A percentile compares a stretch with the other conserved stretches of the same genome.
Conservation (phyloP, 257 asterid genomes). For the Solanum rostratum region DNA sequence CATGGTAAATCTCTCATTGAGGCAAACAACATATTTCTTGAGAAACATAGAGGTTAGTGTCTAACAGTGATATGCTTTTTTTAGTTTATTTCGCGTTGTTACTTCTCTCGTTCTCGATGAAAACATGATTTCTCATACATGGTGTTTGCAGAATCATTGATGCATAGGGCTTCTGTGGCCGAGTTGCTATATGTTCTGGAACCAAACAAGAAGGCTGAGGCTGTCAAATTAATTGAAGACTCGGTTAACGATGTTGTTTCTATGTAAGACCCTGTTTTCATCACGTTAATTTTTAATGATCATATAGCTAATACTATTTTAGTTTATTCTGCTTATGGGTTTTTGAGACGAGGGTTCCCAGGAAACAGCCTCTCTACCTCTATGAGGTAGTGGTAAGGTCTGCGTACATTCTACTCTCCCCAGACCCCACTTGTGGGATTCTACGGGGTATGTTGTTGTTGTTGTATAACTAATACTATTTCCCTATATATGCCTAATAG, state of each 20-base stretch:
- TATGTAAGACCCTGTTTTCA: slow-evolving; percentile 31
- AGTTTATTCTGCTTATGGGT: too few relatives aligned
- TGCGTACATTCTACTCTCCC: too few relatives aligned
- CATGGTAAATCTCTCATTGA: slow-evolving; percentile 62
- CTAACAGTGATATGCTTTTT: neutral
- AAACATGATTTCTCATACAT: neutral
- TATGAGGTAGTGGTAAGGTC: too few relatives aligned
- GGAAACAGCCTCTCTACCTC: too few relatives aligned
- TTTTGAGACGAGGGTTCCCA: too few relatives aligned
- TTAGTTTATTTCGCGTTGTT: neutral
- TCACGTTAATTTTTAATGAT: neutral
- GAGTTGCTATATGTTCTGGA: slow-evolving; percentile 76
- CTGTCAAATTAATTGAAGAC: slow-evolving; percentile 64
- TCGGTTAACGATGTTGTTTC: slow-evolving; percentile 39
- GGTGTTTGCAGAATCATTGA: slow-evolving; percentile 55
- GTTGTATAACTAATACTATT: neutral
- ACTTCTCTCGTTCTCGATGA: neutral
- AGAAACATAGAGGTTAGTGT: slow-evolving; percentile 55
- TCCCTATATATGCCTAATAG: neutral
- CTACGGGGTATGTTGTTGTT: too few relatives aligned
- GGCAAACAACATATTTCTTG: slow-evolving; percentile 66
- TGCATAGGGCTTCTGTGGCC: slow-evolving; percentile 85
- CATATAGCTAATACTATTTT: neutral
- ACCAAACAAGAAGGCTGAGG: slow-evolving; percentile 71
- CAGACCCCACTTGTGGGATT: too few relatives aligned